These are phyloP conservation scores for Kurtzmaniella quercitrusa DNA, from an alignment of 1,139 yeast genomes.

Conservation along the genomic window DNA sequence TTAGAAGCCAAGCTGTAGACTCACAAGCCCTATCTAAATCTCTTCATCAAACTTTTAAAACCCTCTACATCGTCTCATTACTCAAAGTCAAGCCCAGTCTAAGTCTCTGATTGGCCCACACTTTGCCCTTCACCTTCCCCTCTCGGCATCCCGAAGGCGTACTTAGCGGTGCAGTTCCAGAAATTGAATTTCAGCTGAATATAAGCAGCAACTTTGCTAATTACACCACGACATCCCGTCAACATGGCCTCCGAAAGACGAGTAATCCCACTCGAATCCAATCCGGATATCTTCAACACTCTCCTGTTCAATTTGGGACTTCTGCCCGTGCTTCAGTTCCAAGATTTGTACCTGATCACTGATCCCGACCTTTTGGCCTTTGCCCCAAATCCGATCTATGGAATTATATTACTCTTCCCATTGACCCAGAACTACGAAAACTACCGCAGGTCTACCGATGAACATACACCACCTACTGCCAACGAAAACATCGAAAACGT, in stretches of 20 bases:
- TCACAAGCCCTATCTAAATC: too few relatives aligned
- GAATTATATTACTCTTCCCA: conserved; percentile 78
- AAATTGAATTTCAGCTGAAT: conserved; percentile 4
- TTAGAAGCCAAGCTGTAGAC: too few relatives aligned
- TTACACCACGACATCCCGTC: too few relatives aligned
- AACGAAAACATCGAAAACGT: conserved; percentile 20
- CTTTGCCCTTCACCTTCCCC: too few relatives aligned
- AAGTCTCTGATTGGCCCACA: too few relatives aligned
- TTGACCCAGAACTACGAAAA: conserved; percentile 58
- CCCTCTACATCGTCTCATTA: too few relatives aligned
- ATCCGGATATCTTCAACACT: conserved; percentile 78
- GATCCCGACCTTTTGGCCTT: conserved; percentile 76
- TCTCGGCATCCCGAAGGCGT: too few relatives aligned
- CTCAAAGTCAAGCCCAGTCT: too few relatives aligned
- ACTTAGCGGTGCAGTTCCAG: too few relatives aligned
- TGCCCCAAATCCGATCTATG: conserved; percentile 76
- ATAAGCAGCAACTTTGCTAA: too few relatives aligned
- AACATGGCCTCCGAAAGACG: conserved; percentile 13
- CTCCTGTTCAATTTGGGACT: conserved; percentile 70
- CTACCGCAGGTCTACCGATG: conserved; percentile 37
- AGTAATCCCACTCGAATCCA: conserved; percentile 86
- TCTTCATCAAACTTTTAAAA: too few relatives aligned
- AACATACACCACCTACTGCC: neutral
- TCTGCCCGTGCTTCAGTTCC: conserved; percentile 54
- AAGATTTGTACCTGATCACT: conserved; percentile 79